Evolutionary conservation across 2,329 filamentous ascomycete species (phyloP).

Genomic region (Orbilia brochopaga): DNA sequence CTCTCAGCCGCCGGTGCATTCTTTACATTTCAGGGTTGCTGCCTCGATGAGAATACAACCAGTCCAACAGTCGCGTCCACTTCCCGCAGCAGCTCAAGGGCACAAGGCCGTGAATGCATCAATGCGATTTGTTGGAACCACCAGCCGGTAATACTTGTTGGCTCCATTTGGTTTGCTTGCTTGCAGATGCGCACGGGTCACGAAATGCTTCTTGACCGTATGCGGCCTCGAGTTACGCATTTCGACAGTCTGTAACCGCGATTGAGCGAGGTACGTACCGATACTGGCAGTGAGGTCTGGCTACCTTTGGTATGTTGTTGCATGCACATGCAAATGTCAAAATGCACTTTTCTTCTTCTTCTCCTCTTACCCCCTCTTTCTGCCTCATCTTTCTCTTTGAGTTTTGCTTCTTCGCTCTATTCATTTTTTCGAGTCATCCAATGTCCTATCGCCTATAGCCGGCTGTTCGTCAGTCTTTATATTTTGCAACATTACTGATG

Average conservation of each 20-base stretch:
- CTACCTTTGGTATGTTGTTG: constrained; percentile 12
- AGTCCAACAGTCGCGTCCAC: constrained; percentile 35
- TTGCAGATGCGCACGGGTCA: constrained; percentile 51
- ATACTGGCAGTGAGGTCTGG: constrained; percentile 26
- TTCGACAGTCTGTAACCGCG: constrained; percentile 50
- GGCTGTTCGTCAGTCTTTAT: constrained; percentile 8
- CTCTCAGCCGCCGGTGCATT: constrained; percentile 34
- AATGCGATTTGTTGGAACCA: constrained; percentile 9
- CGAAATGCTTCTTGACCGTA: constrained; percentile 50
- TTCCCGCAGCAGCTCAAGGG: constrained; percentile 25
- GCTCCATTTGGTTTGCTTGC: constrained; percentile 8
- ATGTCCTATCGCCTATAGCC: constrained; percentile 37
- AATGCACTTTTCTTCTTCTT: constrained; percentile 27
- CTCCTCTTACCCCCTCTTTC: constrained; percentile 8
- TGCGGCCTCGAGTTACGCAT: constrained; percentile 51
- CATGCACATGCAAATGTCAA: constrained; percentile 49
- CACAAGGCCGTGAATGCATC: too few relatives aligned
- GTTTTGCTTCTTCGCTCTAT: constrained; percentile 26
- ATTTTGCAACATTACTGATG: constrained; percentile 27
- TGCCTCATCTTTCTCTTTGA: constrained; percentile 22
- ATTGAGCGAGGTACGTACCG: constrained; percentile 48
- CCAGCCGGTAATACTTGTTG: constrained; percentile 17
- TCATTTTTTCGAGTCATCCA: constrained; percentile 4
- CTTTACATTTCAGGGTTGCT: constrained; percentile 8
- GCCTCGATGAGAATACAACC: constrained; percentile 27